Base-by-base conservation (phyloP, 345 rosid genomes). In the Gossypium ekmanianum region DNA sequence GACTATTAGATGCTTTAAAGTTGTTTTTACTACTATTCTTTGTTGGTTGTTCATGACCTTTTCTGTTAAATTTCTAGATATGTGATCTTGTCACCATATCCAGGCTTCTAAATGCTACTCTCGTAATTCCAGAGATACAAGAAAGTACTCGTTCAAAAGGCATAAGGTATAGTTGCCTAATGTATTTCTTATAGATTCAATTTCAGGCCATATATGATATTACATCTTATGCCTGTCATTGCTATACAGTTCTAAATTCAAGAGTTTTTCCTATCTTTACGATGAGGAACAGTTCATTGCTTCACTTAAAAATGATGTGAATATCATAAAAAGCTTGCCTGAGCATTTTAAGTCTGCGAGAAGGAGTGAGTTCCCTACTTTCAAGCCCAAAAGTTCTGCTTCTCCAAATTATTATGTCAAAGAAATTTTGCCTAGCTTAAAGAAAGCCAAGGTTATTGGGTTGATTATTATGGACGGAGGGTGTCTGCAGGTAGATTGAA, bases 21-120 rank as follows among this genome's bases (percentile, higher is more conserved):
- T 47, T 0, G 59, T 20, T 22, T 39, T 24, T 50, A 55, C 61
- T 20, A 74, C n/a, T 22, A 50, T 63, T 11, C 75, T 29, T 62
- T 78, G 16, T 68, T 12, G 75, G 52, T 65, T 71, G 80, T 79
- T 81, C 79, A 76, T 85, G 83, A 85, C 85, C 13, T 78, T 75
- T 79, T 11, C 80, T 89, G 85, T 82, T 83, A 84, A 82, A 86
- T 89, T 84, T 90, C 89, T 91, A 95, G 98, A 89, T 95, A 81
- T 93, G 98, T 87, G 99, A 95, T 91, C 98, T 95, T 89, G 99
- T 95, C 85, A 87, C 93, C 87, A 87, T 95, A 85, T 87, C 99
- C 88, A 93, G 98, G 94, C 99, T 95, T 86, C 82, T 95, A 79
- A 95, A 95, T 90, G 99, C 98, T 86, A 95, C 99, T 73, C 99